Conservation (phyloP, 768 basidiomycete genomes). For the Mycena amicta region DNA sequence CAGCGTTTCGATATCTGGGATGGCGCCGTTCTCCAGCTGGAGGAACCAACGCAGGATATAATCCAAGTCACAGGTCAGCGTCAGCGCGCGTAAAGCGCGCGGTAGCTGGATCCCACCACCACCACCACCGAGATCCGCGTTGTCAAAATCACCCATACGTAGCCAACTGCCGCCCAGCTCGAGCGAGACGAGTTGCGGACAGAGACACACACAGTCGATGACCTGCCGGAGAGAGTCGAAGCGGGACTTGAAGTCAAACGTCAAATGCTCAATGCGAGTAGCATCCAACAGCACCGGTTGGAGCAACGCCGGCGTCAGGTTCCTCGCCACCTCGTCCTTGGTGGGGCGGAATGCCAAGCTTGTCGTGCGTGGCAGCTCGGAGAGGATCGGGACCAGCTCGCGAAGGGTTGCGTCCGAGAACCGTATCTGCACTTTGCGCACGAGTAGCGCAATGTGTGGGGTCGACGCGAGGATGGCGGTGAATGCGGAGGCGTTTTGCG, state of each 20-base stretch:
- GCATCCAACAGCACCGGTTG: not conserved
- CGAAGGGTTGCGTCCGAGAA: constrained; percentile 4
- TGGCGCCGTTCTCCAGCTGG: not conserved
- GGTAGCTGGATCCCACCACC: not conserved
- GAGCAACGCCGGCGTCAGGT: constrained; percentile 3
- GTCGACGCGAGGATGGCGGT: constrained; percentile 3
- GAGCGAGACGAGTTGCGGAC: constrained; percentile 14
- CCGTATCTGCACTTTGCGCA: constrained; percentile 10
- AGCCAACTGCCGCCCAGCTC: constrained; percentile 20
- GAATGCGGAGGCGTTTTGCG: not conserved
- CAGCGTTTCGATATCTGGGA: constrained; percentile 7
- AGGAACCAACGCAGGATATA: constrained; percentile 16
- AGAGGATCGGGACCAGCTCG: constrained; percentile 1
- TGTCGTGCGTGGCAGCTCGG: not conserved
- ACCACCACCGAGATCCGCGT: not conserved
- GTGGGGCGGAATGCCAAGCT: constrained; percentile 1
- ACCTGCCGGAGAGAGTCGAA: constrained; percentile 19
- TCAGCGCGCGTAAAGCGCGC: constrained; percentile 5
- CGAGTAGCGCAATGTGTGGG: not conserved
- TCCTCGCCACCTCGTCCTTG: constrained; percentile 3
- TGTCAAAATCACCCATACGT: not conserved
- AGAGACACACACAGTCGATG: constrained; percentile 11
- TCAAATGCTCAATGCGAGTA: constrained; percentile 3
- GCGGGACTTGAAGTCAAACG: constrained; percentile 14
- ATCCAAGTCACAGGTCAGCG: constrained; percentile 19